phyloP scores from a whole-genome alignment of 805 yeast species.

The Ogataea ganodermae region DNA sequence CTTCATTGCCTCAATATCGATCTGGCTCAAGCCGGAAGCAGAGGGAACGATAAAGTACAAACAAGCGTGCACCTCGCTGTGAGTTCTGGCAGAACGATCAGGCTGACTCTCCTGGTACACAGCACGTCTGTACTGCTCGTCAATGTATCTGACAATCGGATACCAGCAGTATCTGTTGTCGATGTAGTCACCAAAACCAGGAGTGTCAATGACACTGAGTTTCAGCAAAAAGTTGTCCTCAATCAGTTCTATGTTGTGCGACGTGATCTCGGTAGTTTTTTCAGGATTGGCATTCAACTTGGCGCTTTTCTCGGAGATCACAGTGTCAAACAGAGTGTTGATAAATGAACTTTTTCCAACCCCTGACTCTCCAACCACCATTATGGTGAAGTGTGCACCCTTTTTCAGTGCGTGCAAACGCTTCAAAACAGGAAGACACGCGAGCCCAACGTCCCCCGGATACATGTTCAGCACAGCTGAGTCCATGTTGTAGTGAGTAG shows the following conservation, averaged over 20 bases:
- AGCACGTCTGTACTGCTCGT: constrained; percentile 69
- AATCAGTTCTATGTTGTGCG: constrained; percentile 50
- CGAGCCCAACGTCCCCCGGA: constrained; percentile 31
- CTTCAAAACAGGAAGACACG: constrained; percentile 34
- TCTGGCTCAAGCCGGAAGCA: constrained; percentile 57
- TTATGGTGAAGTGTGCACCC: constrained; percentile 76
- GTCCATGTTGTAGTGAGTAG: constrained; percentile 30
- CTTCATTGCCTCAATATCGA: constrained; percentile 75
- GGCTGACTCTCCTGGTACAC: constrained; percentile 83
- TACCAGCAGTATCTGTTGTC: constrained; percentile 69
- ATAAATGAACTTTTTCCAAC: constrained; percentile 81
- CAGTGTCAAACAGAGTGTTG: constrained; percentile 71
- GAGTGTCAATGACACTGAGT: constrained; percentile 68
- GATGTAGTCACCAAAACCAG: constrained; percentile 72
- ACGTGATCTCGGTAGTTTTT: constrained; percentile 35
- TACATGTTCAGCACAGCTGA: constrained; percentile 30
- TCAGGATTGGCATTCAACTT: constrained; percentile 29
- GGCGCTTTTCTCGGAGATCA: constrained; percentile 33
- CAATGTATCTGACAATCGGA: constrained; percentile 71
- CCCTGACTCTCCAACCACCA: constrained; percentile 88
- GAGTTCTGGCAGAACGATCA: constrained; percentile 50
- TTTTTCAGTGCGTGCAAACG: constrained; percentile 40
- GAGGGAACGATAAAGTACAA: constrained; percentile 78
- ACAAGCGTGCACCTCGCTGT: constrained; percentile 81
- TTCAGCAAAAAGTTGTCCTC: constrained; percentile 62